phyloP scores from a whole-genome alignment of 345 rosid species.

The Bretschneidera sinensis region DNA sequence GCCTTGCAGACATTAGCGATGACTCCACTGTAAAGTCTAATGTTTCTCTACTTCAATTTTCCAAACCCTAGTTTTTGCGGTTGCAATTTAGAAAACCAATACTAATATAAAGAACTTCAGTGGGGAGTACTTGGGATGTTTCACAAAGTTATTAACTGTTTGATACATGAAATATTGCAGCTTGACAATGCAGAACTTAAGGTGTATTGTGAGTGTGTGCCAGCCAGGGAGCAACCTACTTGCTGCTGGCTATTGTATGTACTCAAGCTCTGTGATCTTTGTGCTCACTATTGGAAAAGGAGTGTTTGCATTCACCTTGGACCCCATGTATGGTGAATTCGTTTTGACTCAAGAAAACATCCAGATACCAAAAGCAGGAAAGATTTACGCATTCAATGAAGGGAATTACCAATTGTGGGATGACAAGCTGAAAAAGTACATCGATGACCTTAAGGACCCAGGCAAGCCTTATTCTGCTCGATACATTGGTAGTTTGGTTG shows the following conservation, averaged over 20 bases:
- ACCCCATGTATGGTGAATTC: constrained; percentile 95
- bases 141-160: no score
- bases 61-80: no score
- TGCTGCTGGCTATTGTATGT: constrained; percentile 96
- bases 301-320: constrained; percentile 76
- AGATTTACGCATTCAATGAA: constrained; percentile 85
- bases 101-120: no score
- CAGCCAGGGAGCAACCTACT: constrained; percentile 92
- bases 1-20: constrained; percentile 63
- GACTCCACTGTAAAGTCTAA: constrained; percentile 45
- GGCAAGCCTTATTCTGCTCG: constrained; percentile 93
- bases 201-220: constrained; percentile 78
- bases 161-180: constrained; percentile 31
- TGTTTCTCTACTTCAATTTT: no score
- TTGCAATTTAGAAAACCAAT: no score
- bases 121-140: no score
- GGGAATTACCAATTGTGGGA: constrained; percentile 96
- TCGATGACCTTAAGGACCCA: constrained; percentile 87
- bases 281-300: constrained; percentile 80
- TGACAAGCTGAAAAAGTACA: constrained; percentile 83
- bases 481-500: constrained; percentile 93
- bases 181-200: constrained; percentile 50
- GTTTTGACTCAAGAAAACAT: constrained; percentile 83
- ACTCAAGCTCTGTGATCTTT: constrained; percentile 88
- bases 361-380: constrained; percentile 79